These are phyloP conservation scores for Mycena maculata DNA, from an alignment of 768 basidiomycete species.

Conservation along the genomic window DNA sequence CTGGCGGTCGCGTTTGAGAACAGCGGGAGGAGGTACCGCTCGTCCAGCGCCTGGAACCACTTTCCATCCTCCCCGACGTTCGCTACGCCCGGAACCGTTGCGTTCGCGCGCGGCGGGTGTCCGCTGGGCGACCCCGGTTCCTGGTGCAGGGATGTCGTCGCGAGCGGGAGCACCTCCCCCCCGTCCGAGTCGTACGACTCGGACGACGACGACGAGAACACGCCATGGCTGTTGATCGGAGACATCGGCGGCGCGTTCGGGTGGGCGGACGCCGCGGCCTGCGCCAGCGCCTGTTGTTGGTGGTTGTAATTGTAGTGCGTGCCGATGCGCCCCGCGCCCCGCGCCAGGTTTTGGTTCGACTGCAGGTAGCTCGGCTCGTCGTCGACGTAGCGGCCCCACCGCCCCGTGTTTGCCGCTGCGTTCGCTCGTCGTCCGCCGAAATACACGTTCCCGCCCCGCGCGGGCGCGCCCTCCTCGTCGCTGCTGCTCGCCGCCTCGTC, in stretches of 20 bases:
- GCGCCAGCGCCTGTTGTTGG: slow-evolving; percentile 47
- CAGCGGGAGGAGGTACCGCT: slow-evolving; percentile 91
- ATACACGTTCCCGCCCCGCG: slow-evolving; percentile 47
- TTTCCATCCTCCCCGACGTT: slow-evolving; percentile 76
- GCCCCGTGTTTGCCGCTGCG: slow-evolving; percentile 39
- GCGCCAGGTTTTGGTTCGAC: slow-evolving; percentile 36
- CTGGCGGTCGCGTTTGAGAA: slow-evolving; percentile 94
- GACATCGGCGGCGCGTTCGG: slow-evolving; percentile 34
- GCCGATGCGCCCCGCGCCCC: slow-evolving; percentile 55
- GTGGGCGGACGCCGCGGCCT: not conserved
- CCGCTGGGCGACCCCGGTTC: slow-evolving; percentile 21
- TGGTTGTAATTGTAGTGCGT: slow-evolving; percentile 80
- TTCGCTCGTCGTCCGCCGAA: slow-evolving; percentile 47
- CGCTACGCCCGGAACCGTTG: slow-evolving; percentile 21
- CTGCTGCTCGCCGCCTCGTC: slow-evolving; percentile 81
- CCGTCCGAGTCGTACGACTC: slow-evolving; percentile 85
- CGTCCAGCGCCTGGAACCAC: slow-evolving; percentile 97
- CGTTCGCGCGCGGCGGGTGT: slow-evolving; percentile 39
- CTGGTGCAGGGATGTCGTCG: slow-evolving; percentile 56
- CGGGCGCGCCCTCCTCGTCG: slow-evolving; percentile 60
- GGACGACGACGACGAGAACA: slow-evolving; percentile 79
- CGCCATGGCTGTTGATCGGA: slow-evolving; percentile 40
- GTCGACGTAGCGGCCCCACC: slow-evolving; percentile 59
- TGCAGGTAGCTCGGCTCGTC: slow-evolving; percentile 55
- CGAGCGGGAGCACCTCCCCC: slow-evolving; percentile 85